Evolutionary conservation across 768 basidiomycete genomes (phyloP), one percentile per base, ranked within the genome.

Genomic region (Termitomyces sp.): DNA sequence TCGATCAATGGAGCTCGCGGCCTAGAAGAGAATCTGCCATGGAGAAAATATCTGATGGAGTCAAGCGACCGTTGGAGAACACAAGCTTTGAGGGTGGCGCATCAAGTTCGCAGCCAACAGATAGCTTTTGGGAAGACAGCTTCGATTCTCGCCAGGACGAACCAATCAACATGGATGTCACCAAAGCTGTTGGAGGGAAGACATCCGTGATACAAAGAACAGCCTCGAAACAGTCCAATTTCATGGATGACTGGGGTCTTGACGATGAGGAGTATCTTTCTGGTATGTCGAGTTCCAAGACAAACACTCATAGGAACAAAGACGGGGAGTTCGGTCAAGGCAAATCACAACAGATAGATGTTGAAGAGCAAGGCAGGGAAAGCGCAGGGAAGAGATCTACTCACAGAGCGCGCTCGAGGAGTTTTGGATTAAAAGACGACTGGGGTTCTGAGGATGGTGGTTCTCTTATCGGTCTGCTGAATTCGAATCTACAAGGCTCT

Each of bases 1-100:
- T 59, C 7, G 43, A 59, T 41, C 36, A 57, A 20, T 57, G 56
- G 56, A 40, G 28, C 40, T 33, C 56, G 8, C 48, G n/a, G 18
- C 36, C 56, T 13, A 40, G 5, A 38, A 30, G 26, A n/a, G n/a
- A 3, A 35, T 38, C 9, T 30, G 18, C 12, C 26, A 23, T 20
- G 20, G 43, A 56, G 43, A 47, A 13, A 18, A 12, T 2, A 18
- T 53, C 9, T 4, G 35, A n/a, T 28, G 23, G 36, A 28, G 23
- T 23, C 30, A 13, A 44, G 44, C n/a, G 18, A 47, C 44, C 12
- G 0, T 32, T 41, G 5, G 28, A 41, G n/a, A 20, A 23, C 54
- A 32, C 14, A 16, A 16, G 20, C 3, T 55, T 33, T 30, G 38
- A 18, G 36, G 4, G 12, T 40, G 38, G 6, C 5, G 5, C 51